These are phyloP conservation scores for Hordeum vulgare DNA, from an alignment of 176 grass and related monocot genomes.

Conservation along the genomic window MorexV3_pseudomolecules_assembly NC_058519.1:475932013-475932512, in stretches of 20 bases:
- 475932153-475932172: constrained; percentile 1
- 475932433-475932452: neutral
- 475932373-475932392: constrained; percentile 90
- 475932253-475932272: neutral
- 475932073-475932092: neutral
- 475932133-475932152: neutral
- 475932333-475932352: constrained; percentile 94
- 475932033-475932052: neutral
- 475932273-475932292: neutral
- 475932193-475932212: neutral
- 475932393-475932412: constrained; percentile 66
- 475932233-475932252: neutral
- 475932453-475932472: too few species aligned
- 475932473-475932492: too few species aligned
- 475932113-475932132: neutral
- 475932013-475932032: neutral
- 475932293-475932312: constrained; percentile 6
- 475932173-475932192: neutral
- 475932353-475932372: constrained; percentile 96
- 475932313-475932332: neutral
- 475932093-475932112: neutral
- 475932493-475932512: too few species aligned
- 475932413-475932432: neutral
- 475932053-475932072: neutral
- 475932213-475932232: neutral